Evolutionary conservation across 2,329 filamentous ascomycete species (phyloP).

Genomic region (Ophiostoma perfectum): DNA sequence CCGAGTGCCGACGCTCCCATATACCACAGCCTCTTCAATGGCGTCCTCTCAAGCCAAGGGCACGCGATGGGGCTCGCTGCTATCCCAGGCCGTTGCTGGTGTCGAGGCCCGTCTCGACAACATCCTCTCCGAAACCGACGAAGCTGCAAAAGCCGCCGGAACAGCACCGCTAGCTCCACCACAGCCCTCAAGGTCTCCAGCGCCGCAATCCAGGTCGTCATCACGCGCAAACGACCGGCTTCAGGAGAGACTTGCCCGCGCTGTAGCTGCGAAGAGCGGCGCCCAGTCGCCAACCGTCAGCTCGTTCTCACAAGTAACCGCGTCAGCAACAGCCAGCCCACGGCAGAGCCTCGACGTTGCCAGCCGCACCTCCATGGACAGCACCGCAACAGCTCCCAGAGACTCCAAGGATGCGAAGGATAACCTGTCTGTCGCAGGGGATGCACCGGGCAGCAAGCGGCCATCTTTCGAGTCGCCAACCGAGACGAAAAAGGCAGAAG

Average conservation of each 20-base stretch:
- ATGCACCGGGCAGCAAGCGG: constrained; percentile 24
- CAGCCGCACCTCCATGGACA: constrained; percentile 33
- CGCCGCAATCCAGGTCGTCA: constrained; percentile 59
- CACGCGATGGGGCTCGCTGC: constrained; percentile 67
- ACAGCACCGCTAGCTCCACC: not conserved
- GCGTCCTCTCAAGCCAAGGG: constrained; percentile 41
- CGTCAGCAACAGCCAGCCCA: constrained; percentile 37
- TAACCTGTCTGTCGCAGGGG: not conserved
- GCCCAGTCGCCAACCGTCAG: constrained; percentile 32
- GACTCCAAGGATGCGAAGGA: not conserved
- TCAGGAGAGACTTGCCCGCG: constrained; percentile 83
- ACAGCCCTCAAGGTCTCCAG: constrained; percentile 31
- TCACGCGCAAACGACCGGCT: constrained; percentile 69
- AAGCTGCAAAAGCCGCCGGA: constrained; percentile 33
- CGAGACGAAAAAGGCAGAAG: not conserved
- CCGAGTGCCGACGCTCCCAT: not conserved
- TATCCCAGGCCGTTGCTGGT: constrained; percentile 86
- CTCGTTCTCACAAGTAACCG: constrained; percentile 34
- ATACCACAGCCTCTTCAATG: not conserved
- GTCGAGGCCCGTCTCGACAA: constrained; percentile 90
- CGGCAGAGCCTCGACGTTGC: constrained; percentile 39
- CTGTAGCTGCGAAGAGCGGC: constrained; percentile 66
- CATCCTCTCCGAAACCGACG: constrained; percentile 77
- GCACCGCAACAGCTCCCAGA: constrained; percentile 23
- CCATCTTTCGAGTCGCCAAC: constrained; percentile 18